Percentiles rank a stretch among this genome's conserved stretches.
Evolutionary conservation across 2,329 filamentous ascomycete genomes (phyloP).

Genomic region (Colletotrichum godetiae): DNA sequence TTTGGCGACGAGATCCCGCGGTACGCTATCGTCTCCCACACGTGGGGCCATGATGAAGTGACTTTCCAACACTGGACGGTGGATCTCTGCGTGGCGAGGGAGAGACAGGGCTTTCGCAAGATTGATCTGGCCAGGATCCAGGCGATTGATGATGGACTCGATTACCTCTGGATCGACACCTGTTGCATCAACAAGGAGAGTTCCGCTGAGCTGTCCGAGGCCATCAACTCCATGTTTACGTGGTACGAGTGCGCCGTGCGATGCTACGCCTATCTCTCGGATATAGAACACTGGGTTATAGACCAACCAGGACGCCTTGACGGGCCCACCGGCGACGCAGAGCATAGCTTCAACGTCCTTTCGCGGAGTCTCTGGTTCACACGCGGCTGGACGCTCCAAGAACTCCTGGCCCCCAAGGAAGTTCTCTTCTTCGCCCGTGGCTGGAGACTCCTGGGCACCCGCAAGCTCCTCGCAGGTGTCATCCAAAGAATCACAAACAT

Average conservation of each 20-base stretch:
- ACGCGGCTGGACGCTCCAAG: slow-evolving; percentile 38
- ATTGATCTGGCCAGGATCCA: slow-evolving; percentile 22
- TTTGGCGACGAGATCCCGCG: slow-evolving; percentile 36
- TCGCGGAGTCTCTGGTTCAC: slow-evolving; percentile 35
- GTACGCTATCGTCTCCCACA: slow-evolving; percentile 42
- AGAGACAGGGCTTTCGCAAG: slow-evolving; percentile 22
- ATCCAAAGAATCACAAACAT: slow-evolving; percentile 23
- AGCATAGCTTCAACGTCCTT: background rate
- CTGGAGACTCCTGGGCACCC: slow-evolving; percentile 23
- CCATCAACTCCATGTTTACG: slow-evolving; percentile 33
- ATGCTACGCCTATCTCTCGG: slow-evolving; percentile 34
- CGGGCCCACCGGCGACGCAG: background rate
- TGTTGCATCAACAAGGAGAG: slow-evolving; percentile 37
- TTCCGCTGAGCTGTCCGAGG: slow-evolving; percentile 32
- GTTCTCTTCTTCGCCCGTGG: slow-evolving; percentile 35
- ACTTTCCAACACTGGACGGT: slow-evolving; percentile 34
- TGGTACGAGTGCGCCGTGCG: slow-evolving; percentile 32
- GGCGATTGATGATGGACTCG: slow-evolving; percentile 17
- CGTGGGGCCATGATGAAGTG: slow-evolving; percentile 38
- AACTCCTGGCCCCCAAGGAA: slow-evolving; percentile 32
- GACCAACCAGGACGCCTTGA: background rate
- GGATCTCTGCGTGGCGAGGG: background rate
- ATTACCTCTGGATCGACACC: slow-evolving; percentile 36
- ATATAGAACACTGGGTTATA: slow-evolving; percentile 19
- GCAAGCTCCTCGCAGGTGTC: slow-evolving; percentile 7